A percentile compares a stretch with the other conserved stretches of the same genome.
Evolutionary conservation across 2,329 filamentous ascomycete species (phyloP).

Genomic region (Coniella vitis): DNA sequence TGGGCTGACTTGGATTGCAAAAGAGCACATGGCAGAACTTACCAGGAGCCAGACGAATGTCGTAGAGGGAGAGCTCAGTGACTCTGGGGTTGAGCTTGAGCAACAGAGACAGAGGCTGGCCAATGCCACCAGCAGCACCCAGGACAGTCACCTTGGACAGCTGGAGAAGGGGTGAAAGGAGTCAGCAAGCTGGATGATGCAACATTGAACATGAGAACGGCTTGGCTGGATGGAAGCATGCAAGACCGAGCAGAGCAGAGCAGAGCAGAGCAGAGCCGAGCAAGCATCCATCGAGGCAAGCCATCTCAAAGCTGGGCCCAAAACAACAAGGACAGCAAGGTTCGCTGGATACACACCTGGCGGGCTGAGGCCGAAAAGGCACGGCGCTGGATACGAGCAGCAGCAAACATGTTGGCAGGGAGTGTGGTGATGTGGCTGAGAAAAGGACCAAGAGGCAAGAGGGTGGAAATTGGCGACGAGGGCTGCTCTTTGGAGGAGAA

Average conservation of each 20-base stretch:
- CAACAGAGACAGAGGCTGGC: constrained; percentile 93
- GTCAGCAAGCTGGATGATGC: constrained; percentile 18
- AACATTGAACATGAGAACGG: constrained; percentile 13
- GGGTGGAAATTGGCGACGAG: not conserved
- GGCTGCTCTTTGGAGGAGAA: not conserved
- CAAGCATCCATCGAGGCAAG: too few species aligned
- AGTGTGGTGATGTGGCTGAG: not conserved
- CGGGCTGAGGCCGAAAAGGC: constrained; percentile 75
- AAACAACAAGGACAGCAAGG: too few species aligned
- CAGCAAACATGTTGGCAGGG: constrained; percentile 63
- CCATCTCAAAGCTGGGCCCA: too few species aligned
- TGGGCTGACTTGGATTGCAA: not conserved
- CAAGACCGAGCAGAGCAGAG: too few species aligned
- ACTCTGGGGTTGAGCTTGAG: constrained; percentile 98
- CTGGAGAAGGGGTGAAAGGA: constrained; percentile 39
- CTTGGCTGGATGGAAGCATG: too few species aligned
- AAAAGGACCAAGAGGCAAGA: constrained; percentile 2
- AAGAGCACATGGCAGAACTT: constrained; percentile 22
- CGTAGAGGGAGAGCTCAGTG: constrained; percentile 90
- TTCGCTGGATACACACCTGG: constrained; percentile 45
- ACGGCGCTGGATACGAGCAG: constrained; percentile 63
- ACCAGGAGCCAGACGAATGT: constrained; percentile 93
- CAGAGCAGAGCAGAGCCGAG: too few species aligned
- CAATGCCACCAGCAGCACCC: constrained; percentile 95
- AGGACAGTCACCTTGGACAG: constrained; percentile 96